phyloP scores from a whole-genome alignment of 768 basidiomycete species.

The Tylopilus intermedius region DNA sequence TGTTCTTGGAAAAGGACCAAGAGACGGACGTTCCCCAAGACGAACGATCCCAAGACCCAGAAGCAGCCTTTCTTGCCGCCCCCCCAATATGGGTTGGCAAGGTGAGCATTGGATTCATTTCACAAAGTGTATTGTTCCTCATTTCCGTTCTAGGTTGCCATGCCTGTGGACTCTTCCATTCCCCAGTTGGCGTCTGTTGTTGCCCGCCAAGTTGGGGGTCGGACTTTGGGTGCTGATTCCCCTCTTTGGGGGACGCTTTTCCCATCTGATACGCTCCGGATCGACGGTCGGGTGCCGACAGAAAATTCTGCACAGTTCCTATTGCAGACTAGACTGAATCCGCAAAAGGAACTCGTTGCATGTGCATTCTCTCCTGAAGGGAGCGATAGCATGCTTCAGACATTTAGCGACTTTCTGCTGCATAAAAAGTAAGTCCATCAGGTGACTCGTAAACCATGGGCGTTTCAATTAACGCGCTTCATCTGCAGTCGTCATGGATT shows the following conservation, averaged over 20 bases:
- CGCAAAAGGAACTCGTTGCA: constrained; percentile 73
- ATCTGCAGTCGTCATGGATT: constrained; percentile 72
- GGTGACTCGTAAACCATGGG: constrained; percentile 3
- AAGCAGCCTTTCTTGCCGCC: constrained; percentile 49
- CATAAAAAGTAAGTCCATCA: constrained; percentile 58
- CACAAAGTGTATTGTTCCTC: constrained; percentile 5
- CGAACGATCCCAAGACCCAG: constrained; percentile 35
- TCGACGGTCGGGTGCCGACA: constrained; percentile 80
- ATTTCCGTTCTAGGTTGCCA: constrained; percentile 51
- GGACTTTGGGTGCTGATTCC: constrained; percentile 50
- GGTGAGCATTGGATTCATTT: constrained; percentile 37
- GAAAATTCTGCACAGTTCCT: constrained; percentile 76
- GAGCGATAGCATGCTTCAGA: constrained; percentile 47
- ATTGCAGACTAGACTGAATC: constrained; percentile 70
- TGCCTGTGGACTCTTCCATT: constrained; percentile 72
- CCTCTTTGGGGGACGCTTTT: constrained; percentile 74
- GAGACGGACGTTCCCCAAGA: constrained; percentile 28
- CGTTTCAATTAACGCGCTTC: constrained; percentile 8
- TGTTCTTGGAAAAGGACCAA: constrained; percentile 67
- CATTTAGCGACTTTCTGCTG: constrained; percentile 62
- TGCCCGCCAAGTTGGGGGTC: constrained; percentile 79
- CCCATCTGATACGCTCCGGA: constrained; percentile 61
- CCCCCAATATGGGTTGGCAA: constrained; percentile 72
- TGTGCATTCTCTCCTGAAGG: constrained; percentile 62
- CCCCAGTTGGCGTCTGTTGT: constrained; percentile 62